Percentiles rank a stretch among this genome's conserved stretches.
Conservation (phyloP, 2,329 filamentous ascomycete species). For the Metarhizium rileyi region DNA sequence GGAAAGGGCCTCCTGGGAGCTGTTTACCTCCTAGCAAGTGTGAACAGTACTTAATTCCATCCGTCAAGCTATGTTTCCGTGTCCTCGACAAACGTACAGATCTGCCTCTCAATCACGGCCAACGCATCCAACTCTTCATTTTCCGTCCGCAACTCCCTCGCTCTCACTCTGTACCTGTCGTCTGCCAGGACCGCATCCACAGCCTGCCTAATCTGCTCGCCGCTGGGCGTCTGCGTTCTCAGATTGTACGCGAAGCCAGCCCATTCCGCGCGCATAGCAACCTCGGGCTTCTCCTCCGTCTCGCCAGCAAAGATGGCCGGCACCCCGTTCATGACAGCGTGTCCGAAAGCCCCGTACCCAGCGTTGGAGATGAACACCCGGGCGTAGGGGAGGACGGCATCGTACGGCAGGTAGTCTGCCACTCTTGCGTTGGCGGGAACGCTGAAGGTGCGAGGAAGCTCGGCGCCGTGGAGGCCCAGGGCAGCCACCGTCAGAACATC, state of each 20-base stretch:
- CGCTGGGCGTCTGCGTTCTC: conserved; percentile 21
- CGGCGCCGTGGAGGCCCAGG: conserved; percentile 16
- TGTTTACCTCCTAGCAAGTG: too few species aligned
- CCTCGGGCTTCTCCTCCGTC: conserved; percentile 31
- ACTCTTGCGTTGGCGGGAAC: conserved; percentile 32
- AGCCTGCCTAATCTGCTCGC: conserved; percentile 17
- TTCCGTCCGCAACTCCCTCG: conserved; percentile 20
- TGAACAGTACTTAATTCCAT: too few species aligned
- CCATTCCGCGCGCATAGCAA: conserved; percentile 29
- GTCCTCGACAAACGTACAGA: too few species aligned
- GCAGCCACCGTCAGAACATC: conserved; percentile 27
- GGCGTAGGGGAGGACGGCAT: conserved; percentile 31
- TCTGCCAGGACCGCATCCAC: conserved; percentile 23
- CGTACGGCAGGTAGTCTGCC: conserved; percentile 38
- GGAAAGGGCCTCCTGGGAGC: too few species aligned
- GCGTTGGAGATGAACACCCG: conserved; percentile 39
- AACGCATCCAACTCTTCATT: conserved; percentile 18
- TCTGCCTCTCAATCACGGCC: background rate
- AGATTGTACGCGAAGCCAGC: conserved; percentile 36
- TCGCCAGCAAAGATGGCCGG: conserved; percentile 36
- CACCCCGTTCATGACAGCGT: conserved; percentile 33
- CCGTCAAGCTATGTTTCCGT: too few species aligned
- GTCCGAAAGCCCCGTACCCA: conserved; percentile 37
- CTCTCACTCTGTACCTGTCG: conserved; percentile 19
- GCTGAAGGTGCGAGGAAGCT: conserved; percentile 13